Base-by-base conservation (phyloP, 169 alveolate species). In the Babesia sp. region DNA sequence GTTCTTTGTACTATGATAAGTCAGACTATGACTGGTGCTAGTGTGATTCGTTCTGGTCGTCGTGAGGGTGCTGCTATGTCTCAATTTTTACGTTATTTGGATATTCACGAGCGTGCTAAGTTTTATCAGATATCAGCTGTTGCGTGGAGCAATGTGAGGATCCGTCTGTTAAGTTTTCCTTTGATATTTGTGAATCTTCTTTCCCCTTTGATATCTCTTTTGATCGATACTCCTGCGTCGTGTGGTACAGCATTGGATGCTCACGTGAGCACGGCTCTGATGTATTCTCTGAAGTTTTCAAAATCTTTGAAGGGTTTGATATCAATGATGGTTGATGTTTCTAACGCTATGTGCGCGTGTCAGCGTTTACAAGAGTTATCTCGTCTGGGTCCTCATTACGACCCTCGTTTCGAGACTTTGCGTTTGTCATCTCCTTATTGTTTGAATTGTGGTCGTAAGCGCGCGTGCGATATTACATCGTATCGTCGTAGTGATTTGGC, bases 311-410 rank as follows among this genome's bases (percentile, higher is more conserved):
- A 72, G 69, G 36, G 79, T 12, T 34, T 77, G 34, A 66, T 81
- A 18, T 45, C 68, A 4, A 31, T 50, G 57, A 48, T 67, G 37
- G 84, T 81, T 3, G 85, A 81, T 45, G 39, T 81, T 39, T 37
- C 56, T 14, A 66, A 66, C 58, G 55, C 54, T 26, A 81, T 72
- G 85, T 81, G 89, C 64, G 84, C 85, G 5, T 60, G 72, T n/a
- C 85, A 71, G 28, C 73, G 89, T 31, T 56, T 81, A 34, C 66
- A 57, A 45, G 67, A 72, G 29, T 14, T 64, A 50, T 41, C 74
- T 8, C 14, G 50, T 3, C 36, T 64, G 36, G 50, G 51, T 4
- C 63, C 63, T n/a, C 22, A 26, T 1, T 64, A 64, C 39, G 63
- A 46, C 51, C 22, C 18, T 3, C 29, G 61, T 11, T 20, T 45